Evolutionary conservation across 257 asterid species (phyloP).

Genomic region (Solanum appendiculatum): DNA sequence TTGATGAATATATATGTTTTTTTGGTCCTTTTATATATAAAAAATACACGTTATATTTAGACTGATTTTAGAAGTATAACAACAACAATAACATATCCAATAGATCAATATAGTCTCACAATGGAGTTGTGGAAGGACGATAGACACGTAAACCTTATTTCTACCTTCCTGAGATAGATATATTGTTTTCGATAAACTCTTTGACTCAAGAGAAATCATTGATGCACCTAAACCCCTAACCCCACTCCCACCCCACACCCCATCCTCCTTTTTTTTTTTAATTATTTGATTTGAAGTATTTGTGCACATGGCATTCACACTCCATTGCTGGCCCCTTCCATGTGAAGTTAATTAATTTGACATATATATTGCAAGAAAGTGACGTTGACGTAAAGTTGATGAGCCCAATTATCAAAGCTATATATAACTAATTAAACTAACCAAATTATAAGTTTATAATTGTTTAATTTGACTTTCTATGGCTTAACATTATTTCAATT

Average conservation of each 20-base stretch:
- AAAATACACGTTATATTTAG: not conserved
- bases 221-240: not conserved
- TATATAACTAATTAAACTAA: not conserved
- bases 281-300: not conserved
- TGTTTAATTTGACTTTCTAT: not conserved
- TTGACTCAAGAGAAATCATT: not conserved
- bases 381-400: not conserved
- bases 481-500: not conserved
- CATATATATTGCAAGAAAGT: not conserved
- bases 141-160: not conserved
- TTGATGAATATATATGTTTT: not conserved
- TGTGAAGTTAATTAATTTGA: constrained; percentile 16
- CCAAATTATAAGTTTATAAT: not conserved
- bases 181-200: accelerated
- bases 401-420: not conserved
- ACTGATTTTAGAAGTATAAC: not conserved
- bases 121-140: not conserved
- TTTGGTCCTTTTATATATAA: not conserved
- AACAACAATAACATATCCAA: not conserved
- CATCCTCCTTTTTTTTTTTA: not conserved
- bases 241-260: not conserved
- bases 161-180: not conserved
- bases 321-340: constrained; percentile 35
- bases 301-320: constrained; percentile 38
- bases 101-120: not conserved